phyloP scores from a whole-genome alignment of 352 stramenopile species.

The Phytophthora meadii region DNA sequence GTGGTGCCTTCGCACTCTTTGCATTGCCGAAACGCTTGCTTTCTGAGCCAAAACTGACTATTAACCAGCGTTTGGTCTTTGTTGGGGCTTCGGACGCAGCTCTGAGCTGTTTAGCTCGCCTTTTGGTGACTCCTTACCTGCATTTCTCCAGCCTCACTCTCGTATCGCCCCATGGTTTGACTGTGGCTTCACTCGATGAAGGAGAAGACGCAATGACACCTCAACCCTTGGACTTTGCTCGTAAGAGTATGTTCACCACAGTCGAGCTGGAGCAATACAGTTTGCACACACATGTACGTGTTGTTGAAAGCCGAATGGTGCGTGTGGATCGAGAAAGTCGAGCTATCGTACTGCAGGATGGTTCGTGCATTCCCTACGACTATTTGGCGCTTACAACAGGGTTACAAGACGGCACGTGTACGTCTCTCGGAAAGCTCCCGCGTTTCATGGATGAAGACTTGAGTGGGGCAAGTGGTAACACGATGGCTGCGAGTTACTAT shows the following conservation, averaged over 20 bases:
- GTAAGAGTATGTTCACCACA: constrained; percentile 50
- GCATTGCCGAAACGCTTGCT: constrained; percentile 85
- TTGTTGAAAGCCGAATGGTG: constrained; percentile 69
- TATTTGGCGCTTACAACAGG: constrained; percentile 81
- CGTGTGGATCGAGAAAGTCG: constrained; percentile 73
- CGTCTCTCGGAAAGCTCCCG: constrained; percentile 46
- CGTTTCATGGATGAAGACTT: constrained; percentile 53
- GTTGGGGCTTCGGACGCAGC: constrained; percentile 85
- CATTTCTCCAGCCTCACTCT: constrained; percentile 89
- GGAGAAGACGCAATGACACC: neutral
- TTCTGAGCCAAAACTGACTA: constrained; percentile 83
- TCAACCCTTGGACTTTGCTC: constrained; percentile 49
- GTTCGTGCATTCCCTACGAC: constrained; percentile 86
- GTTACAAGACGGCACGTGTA: constrained; percentile 65
- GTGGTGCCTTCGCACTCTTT: constrained; percentile 77
- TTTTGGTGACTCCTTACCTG: constrained; percentile 85
- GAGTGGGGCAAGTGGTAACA: constrained; percentile 4
- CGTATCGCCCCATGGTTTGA: constrained; percentile 76
- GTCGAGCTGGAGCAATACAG: constrained; percentile 66
- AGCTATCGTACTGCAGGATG: constrained; percentile 82
- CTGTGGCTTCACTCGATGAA: constrained; percentile 41
- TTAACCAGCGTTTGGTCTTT: constrained; percentile 89
- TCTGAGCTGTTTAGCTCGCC: constrained; percentile 75
- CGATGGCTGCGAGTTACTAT: constrained; percentile 29
- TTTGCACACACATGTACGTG: constrained; percentile 63